phyloP scores from a whole-genome alignment of 2,329 filamentous ascomycete species.

The Cladosporium sphaerospermum region DNA sequence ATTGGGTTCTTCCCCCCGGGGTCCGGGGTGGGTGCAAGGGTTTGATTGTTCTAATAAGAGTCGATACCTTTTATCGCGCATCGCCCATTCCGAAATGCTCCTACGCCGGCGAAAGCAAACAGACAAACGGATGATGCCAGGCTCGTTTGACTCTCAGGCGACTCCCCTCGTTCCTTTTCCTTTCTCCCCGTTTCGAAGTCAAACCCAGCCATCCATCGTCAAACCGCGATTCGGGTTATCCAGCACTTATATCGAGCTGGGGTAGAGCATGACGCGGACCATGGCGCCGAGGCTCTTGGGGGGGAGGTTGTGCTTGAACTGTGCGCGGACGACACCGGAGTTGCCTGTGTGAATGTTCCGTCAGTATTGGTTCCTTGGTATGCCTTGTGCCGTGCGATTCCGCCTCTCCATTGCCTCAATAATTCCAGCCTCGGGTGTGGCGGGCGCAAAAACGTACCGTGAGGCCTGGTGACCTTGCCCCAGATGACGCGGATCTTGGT shows the following conservation, averaged over 20 bases:
- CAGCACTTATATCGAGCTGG: slow-evolving; percentile 33
- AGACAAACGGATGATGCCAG: neutral
- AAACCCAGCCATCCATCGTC: slow-evolving; percentile 11
- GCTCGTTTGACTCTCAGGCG: neutral
- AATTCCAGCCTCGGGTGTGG: slow-evolving; percentile 4
- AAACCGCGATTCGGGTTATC: slow-evolving; percentile 3
- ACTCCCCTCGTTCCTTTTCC: slow-evolving; percentile 5
- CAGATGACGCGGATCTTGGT: slow-evolving; percentile 98
- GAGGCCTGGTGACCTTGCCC: slow-evolving; percentile 94
- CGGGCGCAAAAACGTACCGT: slow-evolving; percentile 56
- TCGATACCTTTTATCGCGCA: slow-evolving; percentile 7
- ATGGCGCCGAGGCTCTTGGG: slow-evolving; percentile 83
- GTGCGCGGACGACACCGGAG: slow-evolving; percentile 94
- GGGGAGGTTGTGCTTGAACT: slow-evolving; percentile 94
- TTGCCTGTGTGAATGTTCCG: slow-evolving; percentile 57
- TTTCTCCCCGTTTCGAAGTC: neutral
- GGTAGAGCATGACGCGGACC: slow-evolving; percentile 37
- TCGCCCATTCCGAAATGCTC: slow-evolving; percentile 10
- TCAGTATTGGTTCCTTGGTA: slow-evolving; percentile 17
- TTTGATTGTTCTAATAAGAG: neutral
- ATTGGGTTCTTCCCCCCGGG: neutral
- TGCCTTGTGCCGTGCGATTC: slow-evolving; percentile 3
- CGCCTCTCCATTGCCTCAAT: neutral
- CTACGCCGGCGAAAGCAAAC: slow-evolving; percentile 11
- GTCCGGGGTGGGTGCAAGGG: neutral